Base-by-base conservation (phyloP, 768 basidiomycete genomes). In the Boletus edulis region DNA sequence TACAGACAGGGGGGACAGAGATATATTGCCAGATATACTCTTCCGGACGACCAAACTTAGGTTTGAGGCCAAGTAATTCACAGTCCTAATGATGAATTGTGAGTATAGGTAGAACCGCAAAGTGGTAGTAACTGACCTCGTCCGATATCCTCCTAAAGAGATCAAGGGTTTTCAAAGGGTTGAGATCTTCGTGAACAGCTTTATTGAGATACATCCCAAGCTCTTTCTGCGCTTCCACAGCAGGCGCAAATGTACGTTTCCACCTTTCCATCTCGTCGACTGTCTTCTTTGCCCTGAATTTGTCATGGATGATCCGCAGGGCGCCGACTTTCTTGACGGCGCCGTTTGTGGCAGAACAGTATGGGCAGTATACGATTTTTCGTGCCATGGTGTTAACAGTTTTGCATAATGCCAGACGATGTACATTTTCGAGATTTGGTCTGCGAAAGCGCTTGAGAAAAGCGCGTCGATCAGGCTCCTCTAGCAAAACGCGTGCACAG, bases 1-100 rank as follows among this genome's bases (percentile, higher is more conserved):
- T 99, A 67, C 94, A 95, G 18, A 97, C 94, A 0, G 97, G 97
- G 39, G 97, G 97, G 31, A 99, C 97, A 22, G 94, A 96, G 14
- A 99, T 84, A 71, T 98, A 99, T 71, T 98, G 96, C 96, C 97
- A 99, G 49, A 99, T 84, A 64, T 94, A 97, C 69, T 98, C 91
- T 74, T 99, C 97, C 11, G 97, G 97, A 50, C 97, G 76, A 45
- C 96, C 95, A 65, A 85, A 86, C 14, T 81, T 81, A 2, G 97
- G 97, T 54, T 91, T 85, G 54, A 98, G 72, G 3, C 97, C 96
- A 12, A 99, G 79, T 43, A 99, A 76, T 72, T 99, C 97, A 67
- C 93, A 96, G 64, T 99, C 97, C 91, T 96, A 58, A 32, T 46
- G 3, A 39, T 57, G 17, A 52, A 46, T 15, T 4, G n/a, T 62